Evolutionary conservation across 345 rosid genomes (phyloP).

Genomic region (Eucalyptus sp.): DNA sequence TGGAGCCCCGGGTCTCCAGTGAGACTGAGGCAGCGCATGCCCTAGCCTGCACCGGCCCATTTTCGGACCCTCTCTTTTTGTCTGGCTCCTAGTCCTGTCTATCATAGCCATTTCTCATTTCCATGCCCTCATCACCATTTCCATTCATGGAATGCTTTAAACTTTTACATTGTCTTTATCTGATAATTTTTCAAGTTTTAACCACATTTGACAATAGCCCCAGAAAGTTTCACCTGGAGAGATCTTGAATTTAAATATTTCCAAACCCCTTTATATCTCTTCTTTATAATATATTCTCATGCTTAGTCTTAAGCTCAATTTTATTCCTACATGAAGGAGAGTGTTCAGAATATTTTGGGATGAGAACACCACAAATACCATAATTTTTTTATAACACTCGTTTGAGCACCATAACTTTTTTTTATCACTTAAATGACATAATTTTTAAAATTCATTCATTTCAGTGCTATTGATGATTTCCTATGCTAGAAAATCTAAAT

Average conservation of each 20-base stretch:
- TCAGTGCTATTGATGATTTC: too few relatives aligned
- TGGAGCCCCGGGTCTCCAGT: background rate
- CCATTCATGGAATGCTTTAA: background rate
- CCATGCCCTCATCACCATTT: background rate
- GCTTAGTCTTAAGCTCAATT: background rate
- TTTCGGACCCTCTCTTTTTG: background rate
- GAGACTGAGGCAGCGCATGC: background rate
- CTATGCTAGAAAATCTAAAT: too few relatives aligned
- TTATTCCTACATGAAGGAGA: fast-evolving
- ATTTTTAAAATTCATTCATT: too few relatives aligned
- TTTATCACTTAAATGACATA: too few relatives aligned
- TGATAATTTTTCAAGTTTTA: background rate
- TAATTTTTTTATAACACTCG: fast-evolving
- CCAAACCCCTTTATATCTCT: background rate
- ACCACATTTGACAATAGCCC: background rate
- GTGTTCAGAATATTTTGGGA: background rate
- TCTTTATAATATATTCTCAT: background rate
- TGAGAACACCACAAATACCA: too few relatives aligned
- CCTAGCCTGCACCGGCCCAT: background rate
- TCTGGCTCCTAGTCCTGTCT: background rate
- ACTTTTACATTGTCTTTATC: background rate
- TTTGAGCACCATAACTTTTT: too few relatives aligned
- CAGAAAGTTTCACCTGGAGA: background rate
- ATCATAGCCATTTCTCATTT: background rate
- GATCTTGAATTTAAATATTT: background rate